These are phyloP conservation scores for Groenewaldozyma sp. DNA, from an alignment of 1,139 yeast species.

Conservation along the genomic window DNA sequence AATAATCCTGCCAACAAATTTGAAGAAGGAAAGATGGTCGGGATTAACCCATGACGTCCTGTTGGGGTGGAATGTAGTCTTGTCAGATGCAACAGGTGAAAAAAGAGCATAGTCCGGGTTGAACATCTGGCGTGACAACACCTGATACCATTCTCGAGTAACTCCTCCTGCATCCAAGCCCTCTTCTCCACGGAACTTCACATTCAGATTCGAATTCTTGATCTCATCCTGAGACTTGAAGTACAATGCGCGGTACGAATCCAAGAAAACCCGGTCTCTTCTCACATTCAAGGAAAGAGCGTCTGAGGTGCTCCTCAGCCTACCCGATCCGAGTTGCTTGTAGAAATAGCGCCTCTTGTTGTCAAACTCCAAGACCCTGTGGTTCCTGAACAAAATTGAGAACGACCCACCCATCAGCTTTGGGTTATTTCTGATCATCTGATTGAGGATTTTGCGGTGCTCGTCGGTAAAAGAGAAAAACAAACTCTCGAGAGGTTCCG, in stretches of 20 bases:
- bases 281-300: conserved; percentile 60
- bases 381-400: conserved; percentile 79
- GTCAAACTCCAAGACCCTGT: conserved; percentile 88
- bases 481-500: conserved; percentile 68
- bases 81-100: conserved; percentile 85
- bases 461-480: conserved; percentile 86
- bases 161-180: conserved; percentile 99
- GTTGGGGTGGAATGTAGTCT: conserved; percentile 93
- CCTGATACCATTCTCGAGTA: conserved; percentile 96
- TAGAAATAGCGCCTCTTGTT: conserved; percentile 84
- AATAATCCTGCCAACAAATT: conserved; percentile 86
- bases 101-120: conserved; percentile 94
- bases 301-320: conserved; percentile 23
- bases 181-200: conserved; percentile 82
- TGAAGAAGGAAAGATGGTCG: conserved; percentile 85
- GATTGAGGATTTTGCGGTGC: conserved; percentile 81
- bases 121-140: conserved; percentile 87
- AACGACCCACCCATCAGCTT: conserved; percentile 96
- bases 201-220: conserved; percentile 62
- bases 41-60: conserved; percentile 89
- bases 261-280: conserved; percentile 87
- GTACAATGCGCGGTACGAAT: conserved; percentile 76
- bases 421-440: conserved; percentile 86
- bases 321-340: conserved; percentile 38
- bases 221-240: conserved; percentile 74